These are phyloP conservation scores for Saccharomyces hybrid DNA, from an alignment of 1,139 yeast species.

Conservation along the genomic window DNA sequence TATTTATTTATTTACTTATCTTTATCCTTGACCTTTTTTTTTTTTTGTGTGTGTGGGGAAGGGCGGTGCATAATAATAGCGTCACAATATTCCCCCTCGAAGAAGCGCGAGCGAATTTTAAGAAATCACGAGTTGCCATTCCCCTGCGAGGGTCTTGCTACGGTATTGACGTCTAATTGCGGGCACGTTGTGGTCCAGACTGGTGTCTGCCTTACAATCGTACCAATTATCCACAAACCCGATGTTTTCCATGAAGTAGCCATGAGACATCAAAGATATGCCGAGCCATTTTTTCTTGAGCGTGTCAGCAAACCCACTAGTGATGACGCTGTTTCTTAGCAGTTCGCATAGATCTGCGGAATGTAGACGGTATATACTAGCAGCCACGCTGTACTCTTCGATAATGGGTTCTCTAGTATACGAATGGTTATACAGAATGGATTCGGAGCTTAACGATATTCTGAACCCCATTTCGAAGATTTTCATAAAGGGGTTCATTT, in stretches of 20 bases:
- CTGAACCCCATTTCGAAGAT: conserved; percentile 54
- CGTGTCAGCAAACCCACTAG: conserved; percentile 11
- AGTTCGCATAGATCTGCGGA: conserved; percentile 58
- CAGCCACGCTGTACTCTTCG: conserved; percentile 61
- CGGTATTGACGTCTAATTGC: conserved; percentile 4
- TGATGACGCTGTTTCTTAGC: conserved; percentile 26
- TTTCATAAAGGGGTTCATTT: conserved; percentile 43
- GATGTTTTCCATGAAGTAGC: conserved; percentile 1
- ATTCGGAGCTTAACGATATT: conserved; percentile 52
- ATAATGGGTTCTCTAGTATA: conserved; percentile 59
- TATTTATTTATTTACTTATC: background rate
- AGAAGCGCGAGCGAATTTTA: background rate
- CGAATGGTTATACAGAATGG: conserved; percentile 39
- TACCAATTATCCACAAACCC: conserved; percentile 4
- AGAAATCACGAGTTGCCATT: conserved; percentile 1
- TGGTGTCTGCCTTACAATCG: conserved; percentile 2
- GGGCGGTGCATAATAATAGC: background rate
- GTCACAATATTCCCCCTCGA: conserved; percentile 1
- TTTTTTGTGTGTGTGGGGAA: conserved; percentile 1
- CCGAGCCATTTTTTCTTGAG: conserved; percentile 11
- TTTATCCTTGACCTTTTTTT: background rate
- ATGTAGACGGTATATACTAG: conserved; percentile 54
- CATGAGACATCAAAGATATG: background rate
- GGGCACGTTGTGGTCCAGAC: conserved; percentile 5
- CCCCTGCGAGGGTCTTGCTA: conserved; percentile 1